phyloP scores from a whole-genome alignment of 768 basidiomycete species.

The Bullera alba region DNA sequence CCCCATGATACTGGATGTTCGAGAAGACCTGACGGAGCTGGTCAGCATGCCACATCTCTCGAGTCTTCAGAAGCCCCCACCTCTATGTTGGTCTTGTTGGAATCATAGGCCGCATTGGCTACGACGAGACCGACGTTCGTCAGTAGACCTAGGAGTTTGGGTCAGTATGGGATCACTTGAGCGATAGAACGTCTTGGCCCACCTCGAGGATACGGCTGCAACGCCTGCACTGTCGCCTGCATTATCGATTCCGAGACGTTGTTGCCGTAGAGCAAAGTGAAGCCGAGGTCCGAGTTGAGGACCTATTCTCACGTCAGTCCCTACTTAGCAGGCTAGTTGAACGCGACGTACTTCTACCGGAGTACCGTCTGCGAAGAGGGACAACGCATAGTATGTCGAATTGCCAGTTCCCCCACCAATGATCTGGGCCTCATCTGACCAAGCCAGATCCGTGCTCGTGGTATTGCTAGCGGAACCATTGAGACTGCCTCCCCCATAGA shows the following conservation, averaged over 20 bases:
- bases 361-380: constrained; percentile 47
- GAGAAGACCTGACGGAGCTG: constrained; percentile 16
- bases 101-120: constrained; percentile 51
- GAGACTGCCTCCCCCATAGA: constrained; percentile 25
- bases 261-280: constrained; percentile 48
- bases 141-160: constrained; percentile 45
- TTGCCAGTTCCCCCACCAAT: constrained; percentile 21
- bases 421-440: constrained; percentile 9
- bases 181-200: not conserved
- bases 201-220: constrained; percentile 51
- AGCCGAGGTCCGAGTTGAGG: constrained; percentile 50
- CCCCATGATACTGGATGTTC: constrained; percentile 16
- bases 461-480: constrained; percentile 6
- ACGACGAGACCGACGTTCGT: constrained; percentile 53
- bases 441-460: not conserved
- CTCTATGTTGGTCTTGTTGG: constrained; percentile 49
- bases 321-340: not conserved
- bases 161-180: not conserved
- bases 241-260: constrained; percentile 48
- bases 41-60: constrained; percentile 47
- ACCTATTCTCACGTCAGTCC: constrained; percentile 22
- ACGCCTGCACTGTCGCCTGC: constrained; percentile 47
- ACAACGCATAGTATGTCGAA: constrained; percentile 49
- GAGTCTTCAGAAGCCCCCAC: no score
- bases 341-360: constrained; percentile 47